Percentiles rank a stretch among this genome's conserved stretches.
These are phyloP conservation scores for Phaeosphaeriaceae sp. DNA, from an alignment of 2,329 filamentous ascomycete genomes.

Conservation along the genomic window DNA sequence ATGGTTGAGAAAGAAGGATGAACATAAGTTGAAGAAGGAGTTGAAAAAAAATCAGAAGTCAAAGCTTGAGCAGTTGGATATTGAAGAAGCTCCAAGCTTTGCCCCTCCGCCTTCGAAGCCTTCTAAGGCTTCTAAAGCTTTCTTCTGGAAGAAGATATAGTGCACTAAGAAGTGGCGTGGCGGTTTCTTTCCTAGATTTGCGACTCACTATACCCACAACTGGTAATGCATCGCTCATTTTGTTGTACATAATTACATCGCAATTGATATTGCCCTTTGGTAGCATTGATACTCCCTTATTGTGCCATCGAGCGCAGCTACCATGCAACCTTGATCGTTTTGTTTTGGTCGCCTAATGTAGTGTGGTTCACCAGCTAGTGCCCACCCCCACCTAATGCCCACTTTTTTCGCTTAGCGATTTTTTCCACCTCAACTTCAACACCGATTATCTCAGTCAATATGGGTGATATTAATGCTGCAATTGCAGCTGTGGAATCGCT, in stretches of 20 bases:
- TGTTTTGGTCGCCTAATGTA: no score
- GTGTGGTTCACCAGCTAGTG: no score
- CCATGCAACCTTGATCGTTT: no score
- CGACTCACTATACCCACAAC: constrained; percentile 18
- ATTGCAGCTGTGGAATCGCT: no score
- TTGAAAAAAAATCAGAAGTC: constrained; percentile 33
- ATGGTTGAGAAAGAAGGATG: constrained; percentile 35
- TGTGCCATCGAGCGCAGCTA: not conserved
- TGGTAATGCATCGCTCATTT: constrained; percentile 15
- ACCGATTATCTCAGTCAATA: no score
- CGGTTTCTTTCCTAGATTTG: not conserved
- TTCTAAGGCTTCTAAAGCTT: constrained; percentile 28
- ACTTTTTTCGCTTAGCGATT: no score
- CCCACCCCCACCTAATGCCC: no score
- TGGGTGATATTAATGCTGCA: no score
- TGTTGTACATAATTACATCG: not conserved
- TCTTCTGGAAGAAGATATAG: constrained; percentile 43
- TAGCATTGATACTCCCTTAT: not conserved
- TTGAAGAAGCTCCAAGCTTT: constrained; percentile 41
- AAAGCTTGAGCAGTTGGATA: constrained; percentile 42
- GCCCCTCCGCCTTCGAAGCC: constrained; percentile 37
- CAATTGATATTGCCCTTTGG: not conserved
- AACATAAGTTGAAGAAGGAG: constrained; percentile 35
- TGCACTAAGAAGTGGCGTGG: not conserved
- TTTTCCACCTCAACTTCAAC: no score